Evolutionary conservation across 495 filamentous ascomycete genomes (phyloP).

Genomic region (Neurospora sp.): DNA sequence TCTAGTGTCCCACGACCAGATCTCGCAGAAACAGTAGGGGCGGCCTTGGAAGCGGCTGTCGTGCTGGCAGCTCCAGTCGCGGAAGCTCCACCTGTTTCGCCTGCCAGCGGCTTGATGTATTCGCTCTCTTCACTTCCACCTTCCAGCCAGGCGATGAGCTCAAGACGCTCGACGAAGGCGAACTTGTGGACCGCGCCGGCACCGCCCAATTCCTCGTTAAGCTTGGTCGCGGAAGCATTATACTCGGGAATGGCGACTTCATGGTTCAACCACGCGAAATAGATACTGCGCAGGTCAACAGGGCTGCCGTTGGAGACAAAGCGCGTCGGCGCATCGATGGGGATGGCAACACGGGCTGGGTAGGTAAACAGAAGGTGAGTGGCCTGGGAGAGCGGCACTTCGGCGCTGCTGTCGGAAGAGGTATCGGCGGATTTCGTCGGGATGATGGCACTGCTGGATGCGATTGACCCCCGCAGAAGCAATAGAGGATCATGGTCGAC

Average conservation of each 20-base stretch:
- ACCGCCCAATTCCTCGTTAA: constrained; percentile 68
- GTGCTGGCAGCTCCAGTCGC: constrained; percentile 33
- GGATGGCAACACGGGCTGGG: constrained; percentile 52
- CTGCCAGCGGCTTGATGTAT: constrained; percentile 75
- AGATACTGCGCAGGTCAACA: constrained; percentile 86
- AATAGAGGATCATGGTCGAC: constrained; percentile 58
- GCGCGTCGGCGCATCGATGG: constrained; percentile 69
- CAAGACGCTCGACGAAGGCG: constrained; percentile 79
- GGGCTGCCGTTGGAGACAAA: constrained; percentile 59
- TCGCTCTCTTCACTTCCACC: constrained; percentile 82
- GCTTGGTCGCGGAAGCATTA: constrained; percentile 66
- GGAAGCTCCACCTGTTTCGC: constrained; percentile 43
- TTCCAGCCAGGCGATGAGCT: constrained; percentile 86
- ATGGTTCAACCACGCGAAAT: constrained; percentile 88
- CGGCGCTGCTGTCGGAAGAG: constrained; percentile 24
- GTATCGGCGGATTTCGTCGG: constrained; percentile 57
- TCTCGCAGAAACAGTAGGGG: constrained; percentile 37
- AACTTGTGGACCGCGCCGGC: constrained; percentile 65
- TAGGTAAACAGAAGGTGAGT: constrained; percentile 71
- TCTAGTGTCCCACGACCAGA: constrained; percentile 58
- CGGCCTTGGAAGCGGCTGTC: constrained; percentile 37
- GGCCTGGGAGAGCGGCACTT: constrained; percentile 56
- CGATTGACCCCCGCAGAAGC: constrained; percentile 70
- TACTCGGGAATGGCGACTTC: constrained; percentile 82
- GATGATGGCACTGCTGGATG: constrained; percentile 51